Conservation (phyloP, 192 early-diverging fungal species). For the Umbelopsis sp. region DNA sequence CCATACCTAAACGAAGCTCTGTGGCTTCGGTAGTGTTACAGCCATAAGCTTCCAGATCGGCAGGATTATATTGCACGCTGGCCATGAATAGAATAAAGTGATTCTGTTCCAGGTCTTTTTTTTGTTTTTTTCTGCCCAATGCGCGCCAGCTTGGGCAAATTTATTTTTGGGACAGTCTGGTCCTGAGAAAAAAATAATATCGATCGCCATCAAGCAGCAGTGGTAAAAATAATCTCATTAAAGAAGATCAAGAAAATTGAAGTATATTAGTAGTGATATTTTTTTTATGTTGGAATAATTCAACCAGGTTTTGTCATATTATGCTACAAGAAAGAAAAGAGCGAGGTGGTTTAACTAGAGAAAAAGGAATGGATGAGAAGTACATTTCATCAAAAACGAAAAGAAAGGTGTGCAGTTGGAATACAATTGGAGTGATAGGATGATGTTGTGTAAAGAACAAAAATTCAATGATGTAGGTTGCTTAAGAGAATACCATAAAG, state of each 20-base stretch:
- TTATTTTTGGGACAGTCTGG: neutral
- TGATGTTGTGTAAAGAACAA: neutral
- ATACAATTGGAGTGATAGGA: neutral
- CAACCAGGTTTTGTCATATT: neutral
- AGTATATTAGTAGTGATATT: no score
- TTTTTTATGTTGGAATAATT: no score
- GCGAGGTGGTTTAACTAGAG: neutral
- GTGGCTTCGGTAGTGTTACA: conserved; percentile 31
- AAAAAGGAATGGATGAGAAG: no score
- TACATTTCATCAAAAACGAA: neutral
- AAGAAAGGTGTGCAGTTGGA: neutral
- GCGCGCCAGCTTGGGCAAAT: neutral
- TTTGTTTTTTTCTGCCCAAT: no score
- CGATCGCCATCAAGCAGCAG: no score
- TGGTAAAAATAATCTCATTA: no score
- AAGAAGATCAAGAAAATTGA: no score
- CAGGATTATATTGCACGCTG: conserved; percentile 3
- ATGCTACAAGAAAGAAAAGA: neutral
- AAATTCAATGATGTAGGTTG: neutral
- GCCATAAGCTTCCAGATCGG: conserved; percentile 26
- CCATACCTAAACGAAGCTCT: conserved; percentile 26
- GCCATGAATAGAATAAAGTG: neutral
- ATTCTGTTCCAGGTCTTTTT: no score
- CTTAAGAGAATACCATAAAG: neutral
- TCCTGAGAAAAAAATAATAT: no score